These are phyloP conservation scores for Phytophthora cajani DNA, from an alignment of 352 stramenopile genomes.

Conservation along the genomic window DNA sequence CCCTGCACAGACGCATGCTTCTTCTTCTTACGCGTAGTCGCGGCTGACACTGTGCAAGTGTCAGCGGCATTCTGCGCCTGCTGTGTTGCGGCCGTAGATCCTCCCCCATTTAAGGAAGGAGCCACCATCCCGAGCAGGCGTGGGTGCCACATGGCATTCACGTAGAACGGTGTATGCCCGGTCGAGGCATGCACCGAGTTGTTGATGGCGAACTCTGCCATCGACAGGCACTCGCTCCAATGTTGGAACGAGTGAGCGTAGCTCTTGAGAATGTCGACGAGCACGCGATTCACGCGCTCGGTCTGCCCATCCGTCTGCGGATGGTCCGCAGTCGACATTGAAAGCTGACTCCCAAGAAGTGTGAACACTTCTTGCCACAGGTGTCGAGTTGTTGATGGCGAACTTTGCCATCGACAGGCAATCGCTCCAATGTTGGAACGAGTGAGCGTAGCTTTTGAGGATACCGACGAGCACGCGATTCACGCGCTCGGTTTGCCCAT, in stretches of 20 bases:
- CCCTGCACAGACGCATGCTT: too few relatives aligned
- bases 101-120: not conserved
- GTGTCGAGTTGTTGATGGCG: not conserved
- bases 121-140: not conserved
- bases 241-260: slow-evolving; percentile 27
- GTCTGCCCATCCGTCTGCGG: slow-evolving; percentile 33
- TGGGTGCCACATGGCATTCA: not conserved
- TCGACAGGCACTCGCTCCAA: not conserved
- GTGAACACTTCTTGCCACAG: not conserved
- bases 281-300: slow-evolving; percentile 33
- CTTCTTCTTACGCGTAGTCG: too few relatives aligned
- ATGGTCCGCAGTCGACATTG: slow-evolving; percentile 30
- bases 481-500: slow-evolving; percentile 32
- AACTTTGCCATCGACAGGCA: not conserved
- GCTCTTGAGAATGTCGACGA: slow-evolving; percentile 18
- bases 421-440: slow-evolving; percentile 9
- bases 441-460: slow-evolving; percentile 29
- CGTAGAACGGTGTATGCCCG: not conserved
- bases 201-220: not conserved
- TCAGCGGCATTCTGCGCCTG: too few relatives aligned
- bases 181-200: slow-evolving; percentile 1
- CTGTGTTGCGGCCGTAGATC: too few relatives aligned
- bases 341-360: slow-evolving; percentile 20
- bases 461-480: slow-evolving; percentile 25
- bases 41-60: too few relatives aligned